Base-by-base conservation (phyloP, 2,329 filamentous ascomycete genomes). In the Byssothecium circinans region DNA sequence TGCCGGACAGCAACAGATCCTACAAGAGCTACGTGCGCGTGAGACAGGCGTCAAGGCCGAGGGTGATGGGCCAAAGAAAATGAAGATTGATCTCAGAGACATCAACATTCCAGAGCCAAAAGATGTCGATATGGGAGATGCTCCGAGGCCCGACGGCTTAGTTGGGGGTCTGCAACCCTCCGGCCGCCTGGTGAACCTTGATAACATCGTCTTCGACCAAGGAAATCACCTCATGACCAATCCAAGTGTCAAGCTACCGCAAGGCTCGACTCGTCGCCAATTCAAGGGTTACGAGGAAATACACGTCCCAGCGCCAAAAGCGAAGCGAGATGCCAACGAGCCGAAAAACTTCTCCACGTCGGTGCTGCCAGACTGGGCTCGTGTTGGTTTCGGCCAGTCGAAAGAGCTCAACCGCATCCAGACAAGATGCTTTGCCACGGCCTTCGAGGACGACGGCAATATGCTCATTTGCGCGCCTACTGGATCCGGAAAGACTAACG, bases 221-320 rank as follows among this genome's bases (percentile, higher is more conserved):
- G 94, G 94, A 43, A 99, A 97, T 64, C 94, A 99, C 76, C 80
- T 99, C 35, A 99, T 97, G 92, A 97, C 94, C n/a, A 99, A 99
- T 62, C 88, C 91, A 6, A 96, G 91, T 67, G 94, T 99, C 38
- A 87, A 88, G 54, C 80, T 99, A 17, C 94, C 94, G 0, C 90
- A 96, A 68, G 94, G 94, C 10, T 96, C 94, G 2, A 96, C 89
- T 0, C 96, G 97, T 72, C 84, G 91, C 39, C 90, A 89, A 0
- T 96, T 96, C 75, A 99, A 99, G 72, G 94, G 94, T 27, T 99
- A 97, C 60, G 94, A 99, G 72, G 94, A 99, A 67, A 96, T 97
- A 49, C 94, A 99, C 67, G 91, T 99, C 3, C 94, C 94, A 7
- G 83, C 90, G 4, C 95, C 95, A 1, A 96, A 96, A 75, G 87